Evolutionary conservation across 768 basidiomycete genomes (phyloP), one percentile per base, ranked within the genome.

Genomic region (Hemileccinum impolitum): DNA sequence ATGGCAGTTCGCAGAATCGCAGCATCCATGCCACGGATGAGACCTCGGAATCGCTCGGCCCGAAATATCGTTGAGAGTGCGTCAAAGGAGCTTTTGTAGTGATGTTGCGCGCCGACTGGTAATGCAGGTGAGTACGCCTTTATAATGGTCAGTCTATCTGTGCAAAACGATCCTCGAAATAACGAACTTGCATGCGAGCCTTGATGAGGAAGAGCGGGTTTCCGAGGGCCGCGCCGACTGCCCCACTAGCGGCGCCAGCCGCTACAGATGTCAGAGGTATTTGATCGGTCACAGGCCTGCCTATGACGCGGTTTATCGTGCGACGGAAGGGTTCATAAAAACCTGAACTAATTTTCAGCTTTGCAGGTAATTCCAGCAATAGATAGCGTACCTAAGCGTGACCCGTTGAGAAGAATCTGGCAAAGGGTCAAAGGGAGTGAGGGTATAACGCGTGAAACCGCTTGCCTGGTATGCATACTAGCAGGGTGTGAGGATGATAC

Each of bases 191-290:
- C 88, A 99, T 97, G 39, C 96, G 82, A 6, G 96, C 96, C 72
- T 99, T 99, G 64, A 99, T 83, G 48, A 99, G 74, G 70, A 96
- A 99, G 12, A 96, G 71, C 0, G 94, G 94, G 65, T 91, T 95
- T 36, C 93, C 94, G 37, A 94, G 68, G 43, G 77, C 75, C 0
- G 88, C 88, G 63, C 96, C 96, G 28, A 97, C 81, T 38, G 87
- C 85, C 31, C 96, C 96, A 59, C 90, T 94, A 4, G 79, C 74
- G 2, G 94, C 94, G 2, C 96, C 96, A 13, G 95, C 93, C 34
- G 82, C 65, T 21, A 97, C 66, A 34, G 94, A 90, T 1, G 90
- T 94, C 34, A 80, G 64, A 3, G 84, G 82, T 35, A 87, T 72
- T 57, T 88, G 87, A 19, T 85, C 83, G 18, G 76, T 75, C 34